These are phyloP conservation scores for Serendipita sp. DNA, from an alignment of 768 basidiomycete species.

Conservation along the genomic window DNA sequence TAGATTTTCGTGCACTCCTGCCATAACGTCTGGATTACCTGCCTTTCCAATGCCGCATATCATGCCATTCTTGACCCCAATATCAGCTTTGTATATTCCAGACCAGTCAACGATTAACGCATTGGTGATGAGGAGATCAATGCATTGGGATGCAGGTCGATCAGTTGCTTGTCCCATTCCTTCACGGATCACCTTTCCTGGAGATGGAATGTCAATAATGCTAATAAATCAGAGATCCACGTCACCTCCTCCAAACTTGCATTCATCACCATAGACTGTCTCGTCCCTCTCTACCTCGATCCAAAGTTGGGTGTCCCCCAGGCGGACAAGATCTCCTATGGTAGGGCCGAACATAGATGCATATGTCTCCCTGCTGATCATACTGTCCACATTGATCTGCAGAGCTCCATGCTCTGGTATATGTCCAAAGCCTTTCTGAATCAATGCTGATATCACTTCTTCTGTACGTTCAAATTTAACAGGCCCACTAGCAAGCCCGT, in stretches of 20 bases:
- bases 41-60: slow-evolving; percentile 92
- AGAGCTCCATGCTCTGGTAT: slow-evolving; percentile 46
- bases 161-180: slow-evolving; percentile 92
- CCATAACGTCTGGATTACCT: slow-evolving; percentile 91
- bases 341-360: slow-evolving; percentile 95
- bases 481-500: slow-evolving; percentile 45
- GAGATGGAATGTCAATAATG: background rate
- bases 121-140: slow-evolving; percentile 92
- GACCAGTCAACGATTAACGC: slow-evolving; percentile 89
- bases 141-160: slow-evolving; percentile 42
- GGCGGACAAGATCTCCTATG: slow-evolving; percentile 67
- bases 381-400: slow-evolving; percentile 34
- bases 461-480: slow-evolving; percentile 33
- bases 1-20: slow-evolving; percentile 51
- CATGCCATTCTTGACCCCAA: slow-evolving; percentile 69
- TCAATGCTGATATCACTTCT: slow-evolving; percentile 30
- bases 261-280: slow-evolving; percentile 89
- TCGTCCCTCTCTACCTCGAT: slow-evolving; percentile 82
- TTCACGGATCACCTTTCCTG: slow-evolving; percentile 86
- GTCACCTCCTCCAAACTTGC: slow-evolving; percentile 90
- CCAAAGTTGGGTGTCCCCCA: slow-evolving; percentile 86
- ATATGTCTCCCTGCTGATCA: slow-evolving; percentile 56
- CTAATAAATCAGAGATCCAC: background rate
- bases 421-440: slow-evolving; percentile 56
- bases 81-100: slow-evolving; percentile 81